Evolutionary conservation across 176 grass and related monocot genomes (phyloP), one percentile per base, ranked within the genome.

Genomic region (Triticum dicoccoides): DNA sequence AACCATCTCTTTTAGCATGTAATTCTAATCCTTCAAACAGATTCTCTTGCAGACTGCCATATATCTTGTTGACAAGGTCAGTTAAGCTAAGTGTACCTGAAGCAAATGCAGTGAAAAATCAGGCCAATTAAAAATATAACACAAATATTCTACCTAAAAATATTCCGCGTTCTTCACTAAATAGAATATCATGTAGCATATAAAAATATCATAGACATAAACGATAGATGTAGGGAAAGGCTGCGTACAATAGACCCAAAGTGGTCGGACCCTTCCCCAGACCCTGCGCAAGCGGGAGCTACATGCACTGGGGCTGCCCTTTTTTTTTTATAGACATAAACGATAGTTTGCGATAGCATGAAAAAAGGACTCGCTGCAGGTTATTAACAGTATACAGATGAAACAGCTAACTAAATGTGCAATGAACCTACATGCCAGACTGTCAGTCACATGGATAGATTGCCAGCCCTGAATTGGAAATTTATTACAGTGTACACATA

Each of bases 21-120:
- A 94, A 82, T 89, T 98, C 84, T 89, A 91, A 80, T 64, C 96
- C 93, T 94, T 98, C 93, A 92, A 84, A 98, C 45, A 77, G 5
- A 78, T 86, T 58, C 49, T 88, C 83, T 62, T 91, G 78, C 75
- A 94, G 88, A 61, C 67, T 89, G 59, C 52, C 25, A 75, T 95
- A 94, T 76, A 95, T 78, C 69, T 91, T 83, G 74, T 98, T 83
- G 44, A 98, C 79, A 87, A 98, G 88, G 59, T 94, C 80, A 45
- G 76, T 87, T 56, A 98, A 92, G 78, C 13, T 89, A 79, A 92
- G 89, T 80, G 88, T 89, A 63, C 96, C 96, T 98, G 93, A 83
- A 92, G 54, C 77, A 30, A 84, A 86, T 73, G 21, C 18, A 80
- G 45, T 44, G 69, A 25, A 78, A 92, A 84, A 38, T 35, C 4